A percentile compares a stretch with the other conserved stretches of the same genome.
phyloP scores from a whole-genome alignment of 495 filamentous ascomycete genomes.

The Neurospora sp. region DNA sequence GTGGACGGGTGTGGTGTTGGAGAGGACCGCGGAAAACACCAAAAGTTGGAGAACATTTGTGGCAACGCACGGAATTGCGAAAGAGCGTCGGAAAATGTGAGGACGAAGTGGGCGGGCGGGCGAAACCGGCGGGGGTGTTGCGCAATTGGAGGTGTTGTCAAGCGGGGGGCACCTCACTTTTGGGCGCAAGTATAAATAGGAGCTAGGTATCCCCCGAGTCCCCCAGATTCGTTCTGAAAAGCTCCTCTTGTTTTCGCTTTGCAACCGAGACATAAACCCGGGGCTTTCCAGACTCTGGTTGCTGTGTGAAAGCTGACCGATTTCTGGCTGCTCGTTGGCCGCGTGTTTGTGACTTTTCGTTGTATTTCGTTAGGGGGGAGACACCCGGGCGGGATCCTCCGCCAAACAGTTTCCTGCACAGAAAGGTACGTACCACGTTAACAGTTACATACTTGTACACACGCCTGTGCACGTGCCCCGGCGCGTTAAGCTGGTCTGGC shows the following conservation, averaged over 20 bases:
- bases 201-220: conserved; percentile 7
- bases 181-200: conserved; percentile 21
- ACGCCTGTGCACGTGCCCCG: neutral
- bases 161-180: neutral
- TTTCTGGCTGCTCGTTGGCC: conserved; percentile 5
- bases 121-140: neutral
- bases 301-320: conserved; percentile 1
- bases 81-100: neutral
- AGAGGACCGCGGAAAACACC: neutral
- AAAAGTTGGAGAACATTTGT: neutral
- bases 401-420: neutral
- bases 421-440: neutral
- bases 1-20: neutral
- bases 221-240: neutral
- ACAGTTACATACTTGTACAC: neutral
- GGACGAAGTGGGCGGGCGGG: neutral
- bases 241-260: neutral
- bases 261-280: neutral
- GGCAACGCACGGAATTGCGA: neutral
- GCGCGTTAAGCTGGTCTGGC: neutral
- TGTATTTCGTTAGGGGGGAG: neutral
- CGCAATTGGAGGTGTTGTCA: neutral
- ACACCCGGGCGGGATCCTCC: neutral
- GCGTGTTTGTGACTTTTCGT: conserved; percentile 4
- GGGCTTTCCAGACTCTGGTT: neutral